Percentiles rank a stretch among this genome's conserved stretches.
Conservation (phyloP, 169 alveolate species). For the Plasmodium sp. region DNA sequence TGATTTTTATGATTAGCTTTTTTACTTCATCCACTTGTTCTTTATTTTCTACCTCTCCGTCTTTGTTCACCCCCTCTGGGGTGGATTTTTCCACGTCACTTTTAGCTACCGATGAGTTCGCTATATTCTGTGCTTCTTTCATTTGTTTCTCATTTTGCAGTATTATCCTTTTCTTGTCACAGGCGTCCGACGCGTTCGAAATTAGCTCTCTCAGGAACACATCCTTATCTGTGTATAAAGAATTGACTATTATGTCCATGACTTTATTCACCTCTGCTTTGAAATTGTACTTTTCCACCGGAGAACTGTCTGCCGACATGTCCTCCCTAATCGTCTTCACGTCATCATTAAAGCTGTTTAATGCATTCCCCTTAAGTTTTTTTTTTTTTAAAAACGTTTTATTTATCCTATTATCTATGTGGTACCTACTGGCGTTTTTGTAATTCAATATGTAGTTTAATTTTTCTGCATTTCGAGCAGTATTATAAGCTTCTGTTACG, state of each 20-base stretch:
- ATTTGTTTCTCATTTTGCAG: constrained; percentile 93
- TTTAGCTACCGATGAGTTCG: constrained; percentile 95
- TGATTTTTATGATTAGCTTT: constrained; percentile 94
- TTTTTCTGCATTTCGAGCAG: constrained; percentile 20
- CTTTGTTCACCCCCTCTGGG: background rate
- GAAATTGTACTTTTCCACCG: constrained; percentile 91
- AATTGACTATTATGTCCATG: constrained; percentile 99
- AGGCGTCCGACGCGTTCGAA: constrained; percentile 99
- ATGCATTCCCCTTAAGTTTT: background rate
- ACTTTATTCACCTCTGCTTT: constrained; percentile 98
- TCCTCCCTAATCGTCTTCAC: constrained; percentile 33
- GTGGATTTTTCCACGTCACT: constrained; percentile 94
- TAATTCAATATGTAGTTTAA: constrained; percentile 60
- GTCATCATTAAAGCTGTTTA: constrained; percentile 22
- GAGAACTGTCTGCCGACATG: constrained; percentile 76
- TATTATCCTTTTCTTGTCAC: constrained; percentile 97
- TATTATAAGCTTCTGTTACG: constrained; percentile 18
- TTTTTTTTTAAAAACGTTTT: constrained; percentile 50
- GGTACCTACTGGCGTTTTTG: constrained; percentile 10
- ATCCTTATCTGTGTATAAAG: constrained; percentile 98
- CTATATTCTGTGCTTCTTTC: constrained; percentile 93
- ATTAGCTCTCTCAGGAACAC: constrained; percentile 98
- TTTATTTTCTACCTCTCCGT: background rate
- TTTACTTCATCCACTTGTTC: constrained; percentile 63
- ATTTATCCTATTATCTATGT: constrained; percentile 29